Conservation (phyloP, 257 asterid species). For the Solanum paucissectum region DNA sequence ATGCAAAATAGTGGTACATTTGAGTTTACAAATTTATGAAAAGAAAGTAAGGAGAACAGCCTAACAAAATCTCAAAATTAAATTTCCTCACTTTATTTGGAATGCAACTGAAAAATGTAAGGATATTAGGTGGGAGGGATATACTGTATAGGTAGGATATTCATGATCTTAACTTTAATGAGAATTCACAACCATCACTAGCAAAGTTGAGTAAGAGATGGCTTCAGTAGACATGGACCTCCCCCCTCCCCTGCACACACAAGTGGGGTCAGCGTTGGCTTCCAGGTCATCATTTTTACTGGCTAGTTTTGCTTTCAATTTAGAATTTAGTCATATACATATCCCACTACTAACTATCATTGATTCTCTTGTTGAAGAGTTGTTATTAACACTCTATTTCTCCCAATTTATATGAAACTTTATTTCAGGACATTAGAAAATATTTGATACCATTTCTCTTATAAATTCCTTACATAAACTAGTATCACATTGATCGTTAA, state of each 20-base stretch:
- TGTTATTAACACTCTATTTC: background rate
- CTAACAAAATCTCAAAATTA: background rate
- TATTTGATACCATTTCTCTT: background rate
- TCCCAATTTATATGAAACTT: background rate
- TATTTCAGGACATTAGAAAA: background rate
- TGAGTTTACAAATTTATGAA: background rate
- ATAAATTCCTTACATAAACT: background rate
- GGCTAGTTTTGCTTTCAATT: background rate
- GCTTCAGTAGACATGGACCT: background rate
- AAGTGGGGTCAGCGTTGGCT: background rate
- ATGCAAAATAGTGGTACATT: background rate
- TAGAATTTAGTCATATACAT: background rate
- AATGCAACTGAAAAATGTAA: background rate
- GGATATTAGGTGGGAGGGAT: background rate
- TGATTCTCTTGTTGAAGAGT: background rate
- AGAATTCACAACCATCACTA: background rate
- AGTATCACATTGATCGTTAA: background rate
- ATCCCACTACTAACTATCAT: background rate
- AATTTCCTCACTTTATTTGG: background rate
- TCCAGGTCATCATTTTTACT: too few species aligned
- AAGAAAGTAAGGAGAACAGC: background rate
- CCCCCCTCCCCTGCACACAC: background rate
- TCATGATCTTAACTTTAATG: background rate
- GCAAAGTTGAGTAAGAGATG: background rate
- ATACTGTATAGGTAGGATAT: background rate